Percentiles rank a stretch among this genome's conserved stretches.
phyloP scores from a whole-genome alignment of 306 rosid genomes.

The Corylus americana region DNA sequence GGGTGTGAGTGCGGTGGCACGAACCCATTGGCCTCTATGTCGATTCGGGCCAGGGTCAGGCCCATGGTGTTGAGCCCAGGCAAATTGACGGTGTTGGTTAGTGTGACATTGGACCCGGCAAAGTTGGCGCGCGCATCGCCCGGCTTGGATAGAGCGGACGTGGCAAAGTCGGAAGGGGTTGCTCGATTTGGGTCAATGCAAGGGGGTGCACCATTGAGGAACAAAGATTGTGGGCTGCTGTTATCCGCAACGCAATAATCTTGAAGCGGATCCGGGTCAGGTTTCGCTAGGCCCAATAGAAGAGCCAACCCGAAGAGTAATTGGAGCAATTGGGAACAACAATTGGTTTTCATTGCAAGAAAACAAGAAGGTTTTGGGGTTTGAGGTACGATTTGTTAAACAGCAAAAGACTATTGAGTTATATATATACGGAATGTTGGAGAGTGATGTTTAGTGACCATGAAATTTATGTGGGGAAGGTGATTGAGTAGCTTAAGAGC shows the following conservation, averaged over 20 bases:
- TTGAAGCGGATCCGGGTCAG: constrained; percentile 71
- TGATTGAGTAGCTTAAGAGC: constrained; percentile 77
- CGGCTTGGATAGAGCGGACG: constrained; percentile 49
- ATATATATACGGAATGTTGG: not conserved
- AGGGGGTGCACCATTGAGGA: constrained; percentile 58
- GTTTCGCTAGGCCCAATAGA: constrained; percentile 26
- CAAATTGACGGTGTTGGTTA: constrained; percentile 41
- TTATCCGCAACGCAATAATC: constrained; percentile 74
- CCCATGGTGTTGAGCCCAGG: constrained; percentile 87
- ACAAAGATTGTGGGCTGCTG: constrained; percentile 23
- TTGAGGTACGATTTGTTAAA: constrained; percentile 4
- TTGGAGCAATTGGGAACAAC: constrained; percentile 26
- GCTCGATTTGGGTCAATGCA: constrained; percentile 68
- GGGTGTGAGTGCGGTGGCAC: constrained; percentile 66
- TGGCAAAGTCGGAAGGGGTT: constrained; percentile 43
- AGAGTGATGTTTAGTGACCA: constrained; percentile 10
- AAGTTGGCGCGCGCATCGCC: constrained; percentile 39
- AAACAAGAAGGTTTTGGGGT: not conserved
- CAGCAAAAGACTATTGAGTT: not conserved
- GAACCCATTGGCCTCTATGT: constrained; percentile 29
- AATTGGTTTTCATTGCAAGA: constrained; percentile 35
- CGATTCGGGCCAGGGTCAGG: constrained; percentile 52
- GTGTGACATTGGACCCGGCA: constrained; percentile 50
- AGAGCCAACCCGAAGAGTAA: constrained; percentile 27
- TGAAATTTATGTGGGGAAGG: constrained; percentile 2